Evolutionary conservation across 495 filamentous ascomycete genomes (phyloP).

Genomic region (Aspergillus sparsus): DNA sequence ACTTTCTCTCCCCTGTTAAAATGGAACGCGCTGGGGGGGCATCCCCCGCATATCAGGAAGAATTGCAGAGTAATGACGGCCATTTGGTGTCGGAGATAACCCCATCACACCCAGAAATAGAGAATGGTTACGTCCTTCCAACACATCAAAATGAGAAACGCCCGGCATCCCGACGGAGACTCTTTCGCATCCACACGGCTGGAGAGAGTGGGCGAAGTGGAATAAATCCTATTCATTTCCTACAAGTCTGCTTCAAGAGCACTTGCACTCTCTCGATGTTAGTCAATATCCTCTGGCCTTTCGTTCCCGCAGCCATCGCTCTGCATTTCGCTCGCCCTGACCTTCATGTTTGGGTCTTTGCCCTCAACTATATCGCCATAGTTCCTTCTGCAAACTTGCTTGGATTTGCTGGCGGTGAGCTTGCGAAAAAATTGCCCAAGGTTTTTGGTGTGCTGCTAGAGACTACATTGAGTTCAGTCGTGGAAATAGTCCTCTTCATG

Average conservation of each 20-base stretch:
- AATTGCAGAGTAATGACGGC: neutral
- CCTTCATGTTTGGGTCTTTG: constrained; percentile 63
- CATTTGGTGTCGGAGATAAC: constrained; percentile 8
- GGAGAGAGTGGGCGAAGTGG: constrained; percentile 66
- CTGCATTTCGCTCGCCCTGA: constrained; percentile 64
- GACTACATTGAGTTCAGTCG: constrained; percentile 72
- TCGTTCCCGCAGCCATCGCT: constrained; percentile 67
- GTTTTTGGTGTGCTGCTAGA: constrained; percentile 77
- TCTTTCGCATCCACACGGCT: constrained; percentile 56
- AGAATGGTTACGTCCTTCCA: constrained; percentile 30
- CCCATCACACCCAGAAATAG: constrained; percentile 1
- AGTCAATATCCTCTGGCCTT: constrained; percentile 74
- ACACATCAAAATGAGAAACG: constrained; percentile 29
- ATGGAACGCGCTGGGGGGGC: constrained; percentile 9
- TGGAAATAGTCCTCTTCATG: constrained; percentile 84
- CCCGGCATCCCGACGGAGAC: constrained; percentile 17
- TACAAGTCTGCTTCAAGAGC: constrained; percentile 61
- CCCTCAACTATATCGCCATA: constrained; percentile 78
- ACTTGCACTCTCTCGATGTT: constrained; percentile 56
- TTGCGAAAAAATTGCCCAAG: constrained; percentile 76
- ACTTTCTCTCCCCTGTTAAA: neutral
- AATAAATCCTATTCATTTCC: constrained; percentile 60
- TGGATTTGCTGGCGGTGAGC: constrained; percentile 79
- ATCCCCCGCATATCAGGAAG: constrained; percentile 7
- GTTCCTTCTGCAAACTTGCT: constrained; percentile 85